Evolutionary conservation across 352 stramenopile species (phyloP), one percentile per base, ranked within the genome.

Genomic region (Pythium aphanidermatum): DNA sequence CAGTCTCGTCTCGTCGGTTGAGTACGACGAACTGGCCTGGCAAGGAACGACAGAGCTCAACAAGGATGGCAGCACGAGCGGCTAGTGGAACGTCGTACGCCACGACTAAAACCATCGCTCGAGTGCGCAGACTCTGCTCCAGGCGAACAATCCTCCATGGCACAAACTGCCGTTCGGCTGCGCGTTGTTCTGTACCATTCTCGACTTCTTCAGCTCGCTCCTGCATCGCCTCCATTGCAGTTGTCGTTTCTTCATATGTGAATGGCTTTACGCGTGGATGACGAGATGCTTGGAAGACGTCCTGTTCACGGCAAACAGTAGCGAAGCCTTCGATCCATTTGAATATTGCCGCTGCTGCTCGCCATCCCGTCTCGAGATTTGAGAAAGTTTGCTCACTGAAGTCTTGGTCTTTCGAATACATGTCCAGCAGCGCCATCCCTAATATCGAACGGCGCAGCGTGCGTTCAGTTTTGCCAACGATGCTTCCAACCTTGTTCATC

Each of bases 1-100:
- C 24, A 3, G 8, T 24, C 3, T 10, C 24, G n/a, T 14, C 6
- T 23, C 55, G 51, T 16, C 62, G 75, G 23, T 83, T 83, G 26
- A 95, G 60, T 16, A 70, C 55, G 26, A 89, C 46, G 35, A 95
- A 95, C 6, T 84, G 54, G 2, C 83, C 83, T 4, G 81, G 83
- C 11, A 95, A 70, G 26, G 61, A 38, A 0, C 23, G 25, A 16
- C 75, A 52, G 0, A 92, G 28, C 3, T 70, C 58, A 0, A 65
- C 41, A 5, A 87, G 28, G 20, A 95, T 63, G 1, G 29, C 3
- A 6, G 24, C 8, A 27, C 63, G 68, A 8, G 79, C 58, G 3
- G 55, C 41, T 10, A 21, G n/a, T 9, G 83, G 83, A 3, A 93
- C 46, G 33, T 93, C 83, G n/a, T 68, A 63, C 0, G 70, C 66